Evolutionary conservation across 2,329 filamentous ascomycete genomes (phyloP).

Genomic region (Trichoderma cornu-damae): DNA sequence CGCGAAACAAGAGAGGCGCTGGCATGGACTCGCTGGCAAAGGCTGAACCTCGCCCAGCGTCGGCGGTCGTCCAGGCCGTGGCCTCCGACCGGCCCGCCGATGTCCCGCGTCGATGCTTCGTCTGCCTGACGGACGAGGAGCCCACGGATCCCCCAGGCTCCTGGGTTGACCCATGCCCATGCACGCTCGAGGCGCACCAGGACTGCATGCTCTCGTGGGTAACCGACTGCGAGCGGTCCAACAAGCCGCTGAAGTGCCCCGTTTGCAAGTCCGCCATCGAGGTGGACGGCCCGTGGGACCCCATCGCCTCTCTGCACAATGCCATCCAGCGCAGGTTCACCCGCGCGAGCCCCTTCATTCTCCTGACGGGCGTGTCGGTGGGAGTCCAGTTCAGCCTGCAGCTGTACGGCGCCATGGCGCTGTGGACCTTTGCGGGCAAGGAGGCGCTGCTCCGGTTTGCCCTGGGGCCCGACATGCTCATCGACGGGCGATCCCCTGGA

Average conservation of each 20-base stretch:
- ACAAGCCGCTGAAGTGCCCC: slow-evolving; percentile 71
- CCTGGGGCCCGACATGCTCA: slow-evolving; percentile 31
- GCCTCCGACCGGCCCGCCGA: slow-evolving; percentile 23
- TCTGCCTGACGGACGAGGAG: slow-evolving; percentile 55
- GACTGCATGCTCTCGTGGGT: slow-evolving; percentile 88
- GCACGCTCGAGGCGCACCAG: slow-evolving; percentile 86
- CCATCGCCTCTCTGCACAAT: slow-evolving; percentile 63
- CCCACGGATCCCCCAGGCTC: slow-evolving; percentile 43
- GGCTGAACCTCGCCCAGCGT: slow-evolving; percentile 9
- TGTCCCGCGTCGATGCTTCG: slow-evolving; percentile 51
- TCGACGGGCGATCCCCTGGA: slow-evolving; percentile 26
- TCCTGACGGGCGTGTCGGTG: slow-evolving; percentile 53
- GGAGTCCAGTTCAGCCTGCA: slow-evolving; percentile 49
- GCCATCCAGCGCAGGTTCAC: slow-evolving; percentile 51
- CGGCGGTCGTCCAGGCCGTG: slow-evolving; percentile 21
- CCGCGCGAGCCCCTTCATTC: slow-evolving; percentile 54
- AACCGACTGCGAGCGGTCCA: slow-evolving; percentile 69
- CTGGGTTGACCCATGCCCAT: slow-evolving; percentile 88
- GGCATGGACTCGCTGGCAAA: not conserved
- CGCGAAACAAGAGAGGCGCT: too few relatives aligned
- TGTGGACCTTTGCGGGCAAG: slow-evolving; percentile 49
- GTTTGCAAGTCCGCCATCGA: slow-evolving; percentile 82
- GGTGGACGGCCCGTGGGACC: slow-evolving; percentile 68
- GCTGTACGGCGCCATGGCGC: slow-evolving; percentile 48
- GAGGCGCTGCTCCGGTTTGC: slow-evolving; percentile 42